Conservation (phyloP, 2,329 filamentous ascomycete species). For the Metarhizium rileyi region DNA sequence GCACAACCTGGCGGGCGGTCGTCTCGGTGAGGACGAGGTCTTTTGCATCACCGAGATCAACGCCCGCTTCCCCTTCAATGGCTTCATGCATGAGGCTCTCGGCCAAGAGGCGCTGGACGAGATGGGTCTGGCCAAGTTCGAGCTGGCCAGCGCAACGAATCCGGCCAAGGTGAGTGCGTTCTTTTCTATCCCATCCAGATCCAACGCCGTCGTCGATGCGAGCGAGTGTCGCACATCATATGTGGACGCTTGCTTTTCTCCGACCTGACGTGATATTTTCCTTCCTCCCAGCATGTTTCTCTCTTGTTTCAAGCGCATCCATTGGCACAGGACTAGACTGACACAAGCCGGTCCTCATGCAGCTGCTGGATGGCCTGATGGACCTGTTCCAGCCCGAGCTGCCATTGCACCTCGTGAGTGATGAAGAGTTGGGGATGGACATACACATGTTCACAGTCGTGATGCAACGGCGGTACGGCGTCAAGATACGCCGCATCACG, state of each 20-base stretch:
- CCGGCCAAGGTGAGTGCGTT: conserved; percentile 13
- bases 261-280: no score
- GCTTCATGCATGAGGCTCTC: conserved; percentile 20
- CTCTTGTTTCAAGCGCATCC: no score
- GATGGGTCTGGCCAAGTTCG: conserved; percentile 6
- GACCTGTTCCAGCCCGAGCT: conserved; percentile 18
- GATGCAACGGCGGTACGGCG: conserved; percentile 17
- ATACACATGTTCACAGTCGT: conserved; percentile 28
- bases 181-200: no score
- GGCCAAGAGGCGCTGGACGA: conserved; percentile 20
- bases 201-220: no score
- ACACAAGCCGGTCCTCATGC: neutral
- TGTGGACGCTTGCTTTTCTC: no score
- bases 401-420: conserved; percentile 28
- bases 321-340: no score
- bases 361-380: conserved; percentile 23
- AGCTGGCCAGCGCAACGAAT: conserved; percentile 16
- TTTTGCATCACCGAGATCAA: conserved; percentile 31
- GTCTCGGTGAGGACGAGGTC: conserved; percentile 15
- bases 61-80: conserved; percentile 30
- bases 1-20: neutral
- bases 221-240: no score
- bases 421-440: conserved; percentile 26
- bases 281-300: no score
- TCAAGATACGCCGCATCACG: conserved; percentile 22